Evolutionary conservation across 2,329 filamentous ascomycete species (phyloP).

Genomic region (Stemphylium beticola): DNA sequence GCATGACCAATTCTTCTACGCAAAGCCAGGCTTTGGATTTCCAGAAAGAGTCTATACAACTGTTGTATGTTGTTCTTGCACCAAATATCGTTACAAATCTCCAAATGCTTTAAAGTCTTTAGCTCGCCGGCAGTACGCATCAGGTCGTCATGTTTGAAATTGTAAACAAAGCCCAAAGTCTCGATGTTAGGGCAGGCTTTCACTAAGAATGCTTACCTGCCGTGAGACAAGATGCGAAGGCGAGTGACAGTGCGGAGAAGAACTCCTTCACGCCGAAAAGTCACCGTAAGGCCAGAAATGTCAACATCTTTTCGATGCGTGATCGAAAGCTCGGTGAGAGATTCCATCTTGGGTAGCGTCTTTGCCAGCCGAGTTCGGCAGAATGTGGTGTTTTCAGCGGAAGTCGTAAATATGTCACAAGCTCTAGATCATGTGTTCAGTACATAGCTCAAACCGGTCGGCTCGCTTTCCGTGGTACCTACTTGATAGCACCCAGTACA

Average conservation of each 20-base stretch:
- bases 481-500: not conserved
- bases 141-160: not conserved
- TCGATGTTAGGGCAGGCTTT: not conserved
- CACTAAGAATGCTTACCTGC: not conserved
- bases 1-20: not conserved
- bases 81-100: not conserved
- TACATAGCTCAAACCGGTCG: not conserved
- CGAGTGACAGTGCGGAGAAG: not conserved
- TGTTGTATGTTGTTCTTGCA: too few species aligned
- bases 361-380: not conserved
- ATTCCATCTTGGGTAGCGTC: not conserved
- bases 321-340: not conserved
- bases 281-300: not conserved
- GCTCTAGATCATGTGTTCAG: not conserved
- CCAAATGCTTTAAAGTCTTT: not conserved
- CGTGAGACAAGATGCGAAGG: not conserved
- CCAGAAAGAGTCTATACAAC: not conserved
- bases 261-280: not conserved
- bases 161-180: not conserved
- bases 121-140: not conserved
- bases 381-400: not conserved
- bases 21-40: not conserved
- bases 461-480: not conserved
- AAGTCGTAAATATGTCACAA: not conserved
- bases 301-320: not conserved